A percentile compares a stretch with the other conserved stretches of the same genome.
Evolutionary conservation across 73 alveolate genomes (phyloP).

Genomic region (Breviolum minutum): DNA sequence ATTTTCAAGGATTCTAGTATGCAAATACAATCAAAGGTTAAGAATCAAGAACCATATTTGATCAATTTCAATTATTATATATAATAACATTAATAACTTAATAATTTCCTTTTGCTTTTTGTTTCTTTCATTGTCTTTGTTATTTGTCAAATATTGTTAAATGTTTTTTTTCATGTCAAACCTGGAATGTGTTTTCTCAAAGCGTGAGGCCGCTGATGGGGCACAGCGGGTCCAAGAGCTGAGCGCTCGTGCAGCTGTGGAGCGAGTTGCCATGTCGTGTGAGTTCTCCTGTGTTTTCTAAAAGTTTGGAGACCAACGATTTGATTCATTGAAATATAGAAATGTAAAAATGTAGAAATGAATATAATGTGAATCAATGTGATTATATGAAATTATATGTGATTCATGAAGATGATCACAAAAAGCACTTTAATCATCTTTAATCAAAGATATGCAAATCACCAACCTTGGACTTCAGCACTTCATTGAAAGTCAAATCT

Average conservation of each 20-base stretch:
- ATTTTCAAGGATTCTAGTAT: too few relatives aligned
- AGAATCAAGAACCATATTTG: neutral
- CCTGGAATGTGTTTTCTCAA: neutral
- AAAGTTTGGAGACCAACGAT: neutral
- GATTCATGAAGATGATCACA: too few relatives aligned
- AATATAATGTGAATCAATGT: too few relatives aligned
- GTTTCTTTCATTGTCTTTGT: neutral
- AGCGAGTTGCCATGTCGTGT: neutral
- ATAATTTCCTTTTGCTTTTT: neutral
- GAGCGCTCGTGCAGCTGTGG: slow-evolving; percentile 89
- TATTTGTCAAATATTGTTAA: neutral
- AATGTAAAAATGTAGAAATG: too few relatives aligned
- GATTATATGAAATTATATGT: too few relatives aligned
- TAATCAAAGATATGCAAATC: neutral
- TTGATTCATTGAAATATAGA: too few relatives aligned
- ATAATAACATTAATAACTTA: neutral
- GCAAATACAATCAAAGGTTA: neutral
- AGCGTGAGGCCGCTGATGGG: slow-evolving; percentile 76
- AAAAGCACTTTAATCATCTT: neutral
- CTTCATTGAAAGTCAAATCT: neutral
- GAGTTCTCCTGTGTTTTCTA: neutral
- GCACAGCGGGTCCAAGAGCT: slow-evolving; percentile 94
- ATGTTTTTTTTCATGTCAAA: neutral
- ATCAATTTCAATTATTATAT: neutral
- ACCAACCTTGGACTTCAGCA: neutral